Evolutionary conservation across 768 basidiomycete genomes (phyloP).

Genomic region (Austroboletus festivus): DNA sequence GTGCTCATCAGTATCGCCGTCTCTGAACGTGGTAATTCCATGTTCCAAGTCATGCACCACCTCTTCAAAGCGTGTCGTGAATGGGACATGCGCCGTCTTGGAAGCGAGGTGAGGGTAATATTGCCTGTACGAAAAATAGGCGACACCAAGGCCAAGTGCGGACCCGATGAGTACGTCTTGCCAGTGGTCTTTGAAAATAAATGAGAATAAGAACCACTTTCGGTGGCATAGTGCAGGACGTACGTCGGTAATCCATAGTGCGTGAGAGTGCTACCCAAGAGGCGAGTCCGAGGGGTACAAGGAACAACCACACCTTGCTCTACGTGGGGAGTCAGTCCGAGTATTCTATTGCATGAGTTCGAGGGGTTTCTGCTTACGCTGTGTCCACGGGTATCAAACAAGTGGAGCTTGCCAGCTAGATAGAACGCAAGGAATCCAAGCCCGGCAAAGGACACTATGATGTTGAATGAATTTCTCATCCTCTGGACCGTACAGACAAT

Average conservation of each 20-base stretch:
- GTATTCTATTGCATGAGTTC: not conserved
- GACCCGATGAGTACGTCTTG: conserved; percentile 83
- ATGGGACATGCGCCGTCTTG: conserved; percentile 58
- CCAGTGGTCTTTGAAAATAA: conserved; percentile 71
- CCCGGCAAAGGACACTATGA: conserved; percentile 83
- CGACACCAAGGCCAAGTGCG: conserved; percentile 64
- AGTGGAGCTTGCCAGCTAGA: conserved; percentile 83
- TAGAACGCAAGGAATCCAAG: conserved; percentile 88
- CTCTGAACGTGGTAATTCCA: conserved; percentile 2
- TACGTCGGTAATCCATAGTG: conserved; percentile 92
- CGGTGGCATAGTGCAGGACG: conserved; percentile 24
- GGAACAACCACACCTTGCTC: conserved; percentile 78
- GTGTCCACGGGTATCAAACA: conserved; percentile 81
- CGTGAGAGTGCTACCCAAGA: conserved; percentile 73
- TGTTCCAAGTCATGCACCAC: not conserved
- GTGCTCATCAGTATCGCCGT: conserved; percentile 8
- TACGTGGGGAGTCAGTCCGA: conserved; percentile 16
- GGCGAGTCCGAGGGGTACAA: conserved; percentile 74
- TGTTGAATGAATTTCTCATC: not conserved
- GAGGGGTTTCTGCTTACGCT: conserved; percentile 39
- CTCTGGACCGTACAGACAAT: not conserved
- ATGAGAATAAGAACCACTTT: not conserved
- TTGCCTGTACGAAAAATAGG: conserved; percentile 78
- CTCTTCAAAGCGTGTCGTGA: conserved; percentile 60
- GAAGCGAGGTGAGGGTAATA: conserved; percentile 71